Evolutionary conservation across 1,139 yeast species (phyloP).

Genomic region (Kodamaea sp.): DNA sequence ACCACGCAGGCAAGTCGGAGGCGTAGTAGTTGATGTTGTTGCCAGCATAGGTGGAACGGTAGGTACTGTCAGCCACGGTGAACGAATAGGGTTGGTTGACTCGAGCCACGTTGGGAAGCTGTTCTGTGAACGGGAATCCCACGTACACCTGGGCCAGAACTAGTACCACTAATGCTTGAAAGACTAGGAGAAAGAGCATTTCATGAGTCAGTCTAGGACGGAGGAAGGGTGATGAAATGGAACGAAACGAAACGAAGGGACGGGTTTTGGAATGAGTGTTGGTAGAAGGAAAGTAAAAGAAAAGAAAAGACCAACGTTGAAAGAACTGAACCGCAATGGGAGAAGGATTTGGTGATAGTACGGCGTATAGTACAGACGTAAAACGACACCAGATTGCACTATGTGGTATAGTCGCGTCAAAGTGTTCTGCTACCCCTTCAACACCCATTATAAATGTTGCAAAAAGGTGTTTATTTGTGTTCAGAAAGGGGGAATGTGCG

Average conservation of each 20-base stretch:
- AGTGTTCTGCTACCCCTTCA: too few relatives aligned
- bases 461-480: too few relatives aligned
- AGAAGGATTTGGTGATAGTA: too few relatives aligned
- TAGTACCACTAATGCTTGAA: slow-evolving; percentile 13
- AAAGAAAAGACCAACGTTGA: too few relatives aligned
- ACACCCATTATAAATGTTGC: too few relatives aligned
- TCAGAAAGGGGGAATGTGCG: too few relatives aligned
- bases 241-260: neutral
- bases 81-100: slow-evolving; percentile 64
- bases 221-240: neutral
- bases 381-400: too few relatives aligned
- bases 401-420: too few relatives aligned
- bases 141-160: slow-evolving; percentile 39
- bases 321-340: too few relatives aligned
- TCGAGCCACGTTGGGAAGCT: slow-evolving; percentile 86
- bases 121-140: slow-evolving; percentile 81
- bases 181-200: slow-evolving; percentile 14
- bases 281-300: too few relatives aligned
- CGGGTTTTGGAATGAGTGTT: too few relatives aligned
- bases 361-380: too few relatives aligned
- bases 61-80: slow-evolving; percentile 72
- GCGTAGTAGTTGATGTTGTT: slow-evolving; percentile 54
- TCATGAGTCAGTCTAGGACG: slow-evolving; percentile 1
- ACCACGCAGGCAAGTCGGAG: slow-evolving; percentile 71
- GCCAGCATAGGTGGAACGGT: slow-evolving; percentile 47